Base-by-base conservation (phyloP, 140 eudicot species). In the Ambrosia hybrid region DNA sequence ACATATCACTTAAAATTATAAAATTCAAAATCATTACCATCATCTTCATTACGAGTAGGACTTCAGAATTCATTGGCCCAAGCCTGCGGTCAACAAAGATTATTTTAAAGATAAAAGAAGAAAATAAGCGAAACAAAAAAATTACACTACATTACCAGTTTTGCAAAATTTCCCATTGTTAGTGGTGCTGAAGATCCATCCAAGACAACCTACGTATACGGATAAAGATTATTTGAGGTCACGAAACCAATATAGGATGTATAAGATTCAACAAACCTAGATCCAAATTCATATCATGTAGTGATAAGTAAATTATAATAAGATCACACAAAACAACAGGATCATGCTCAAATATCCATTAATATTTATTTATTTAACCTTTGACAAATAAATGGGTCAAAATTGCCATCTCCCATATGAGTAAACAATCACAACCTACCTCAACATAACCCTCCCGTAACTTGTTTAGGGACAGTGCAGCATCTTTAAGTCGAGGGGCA, bases 181-280 rank as follows among this genome's bases (percentile, higher is more conserved):
- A 93, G 78, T 57, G 99, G 99, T 37, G 99, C 99, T 16, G 99
- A 93, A 77, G 85, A 93, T 51, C 99, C 99, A 81, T 93, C 99
- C 78, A 93, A 57, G 21, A 90, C 97, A 71, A 90, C 96, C 99
- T 93, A 81, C 58, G 77, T 17, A 65, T 73, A 86, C 53, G 78
- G 46, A 70, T 55, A 66, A 70, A 43, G 13, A 78, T 84, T 55
- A 76, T 68, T 41, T 73, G 37, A 70, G 38, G 67, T 53, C 16
- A 30, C 55, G 55, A 55, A 5, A 57, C 62, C 60, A 16, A 15
- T 53, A 65, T 51, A 41, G 15, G 26, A 36, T 43, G 69, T 53
- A 49, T 10, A 65, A 70, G 30, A 71, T 73, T 73, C 38, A 12
- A 58, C 55, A 21, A 59, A 93, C 97, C 87, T 84, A 91, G 70